Percentiles rank a stretch among this genome's conserved stretches.
phyloP scores from a whole-genome alignment of 2,329 filamentous ascomycete species.

The Penicillium rolfsii region DNA sequence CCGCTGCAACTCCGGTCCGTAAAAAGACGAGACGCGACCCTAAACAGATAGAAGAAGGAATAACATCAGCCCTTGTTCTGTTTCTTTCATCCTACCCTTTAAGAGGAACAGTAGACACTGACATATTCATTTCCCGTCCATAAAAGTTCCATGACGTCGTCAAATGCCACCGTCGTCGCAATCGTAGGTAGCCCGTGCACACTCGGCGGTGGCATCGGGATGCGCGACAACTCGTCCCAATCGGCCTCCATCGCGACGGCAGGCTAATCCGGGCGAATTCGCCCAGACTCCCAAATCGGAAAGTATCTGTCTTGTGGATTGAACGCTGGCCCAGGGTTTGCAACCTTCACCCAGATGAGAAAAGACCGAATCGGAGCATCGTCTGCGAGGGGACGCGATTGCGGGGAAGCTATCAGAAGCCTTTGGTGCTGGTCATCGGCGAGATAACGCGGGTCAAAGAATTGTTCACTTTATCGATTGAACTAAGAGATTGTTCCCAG shows the following conservation, averaged over 20 bases:
- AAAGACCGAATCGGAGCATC: conserved; percentile 39
- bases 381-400: conserved; percentile 40
- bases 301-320: background rate
- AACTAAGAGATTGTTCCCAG: background rate
- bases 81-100: background rate
- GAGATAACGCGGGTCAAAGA: background rate
- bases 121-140: conserved; percentile 94
- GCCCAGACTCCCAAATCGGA: conserved; percentile 7
- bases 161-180: conserved; percentile 82
- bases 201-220: conserved; percentile 77
- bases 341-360: conserved; percentile 38
- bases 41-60: conserved; percentile 43
- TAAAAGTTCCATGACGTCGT: conserved; percentile 83
- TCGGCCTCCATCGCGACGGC: conserved; percentile 50
- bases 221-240: conserved; percentile 72
- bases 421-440: conserved; percentile 1
- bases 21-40: conserved; percentile 89
- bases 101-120: conserved; percentile 40
- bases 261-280: conserved; percentile 20
- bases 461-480: background rate
- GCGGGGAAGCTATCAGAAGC: conserved; percentile 38
- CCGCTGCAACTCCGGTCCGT: conserved; percentile 78
- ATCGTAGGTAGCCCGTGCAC: conserved; percentile 70
- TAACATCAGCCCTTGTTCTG: conserved; percentile 19
- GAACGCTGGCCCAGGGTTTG: conserved; percentile 15